phyloP scores from a whole-genome alignment of 805 yeast genomes.

The Zygosaccharomyces pseudorouxii region DNA sequence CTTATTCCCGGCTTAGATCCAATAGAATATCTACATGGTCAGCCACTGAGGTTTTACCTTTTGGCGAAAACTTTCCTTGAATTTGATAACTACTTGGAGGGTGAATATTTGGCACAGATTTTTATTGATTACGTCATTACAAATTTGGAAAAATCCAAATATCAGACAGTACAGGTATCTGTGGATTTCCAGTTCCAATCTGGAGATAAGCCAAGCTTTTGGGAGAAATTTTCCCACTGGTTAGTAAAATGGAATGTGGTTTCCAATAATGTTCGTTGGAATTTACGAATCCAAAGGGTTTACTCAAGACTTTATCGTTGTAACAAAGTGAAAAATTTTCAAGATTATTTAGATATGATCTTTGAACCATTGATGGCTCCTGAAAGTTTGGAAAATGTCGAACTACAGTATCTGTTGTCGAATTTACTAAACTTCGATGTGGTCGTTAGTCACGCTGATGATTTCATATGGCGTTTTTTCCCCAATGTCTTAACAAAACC shows the following conservation, averaged over 20 bases:
- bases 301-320: conserved; percentile 25
- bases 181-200: conserved; percentile 31
- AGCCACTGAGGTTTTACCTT: conserved; percentile 27
- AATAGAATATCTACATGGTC: conserved; percentile 17
- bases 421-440: conserved; percentile 35
- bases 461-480: conserved; percentile 28
- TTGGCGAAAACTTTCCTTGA: conserved; percentile 37
- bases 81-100: conserved; percentile 36
- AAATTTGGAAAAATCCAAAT: conserved; percentile 37
- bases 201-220: conserved; percentile 23
- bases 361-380: conserved; percentile 35
- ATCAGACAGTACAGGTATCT: conserved; percentile 38
- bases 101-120: conserved; percentile 38
- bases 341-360: conserved; percentile 32
- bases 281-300: conserved; percentile 34
- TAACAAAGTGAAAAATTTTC: conserved; percentile 28
- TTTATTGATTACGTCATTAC: conserved; percentile 33
- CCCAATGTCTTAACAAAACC: conserved; percentile 19
- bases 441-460: conserved; percentile 23
- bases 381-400: conserved; percentile 23
- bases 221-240: conserved; percentile 37
- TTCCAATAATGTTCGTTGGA: conserved; percentile 40
- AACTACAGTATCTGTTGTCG: conserved; percentile 32
- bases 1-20: conserved; percentile 18
- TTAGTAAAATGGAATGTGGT: conserved; percentile 36